These are phyloP conservation scores for Rossbeevera mucosa DNA, from an alignment of 768 basidiomycete genomes.

Conservation along the genomic window DNA sequence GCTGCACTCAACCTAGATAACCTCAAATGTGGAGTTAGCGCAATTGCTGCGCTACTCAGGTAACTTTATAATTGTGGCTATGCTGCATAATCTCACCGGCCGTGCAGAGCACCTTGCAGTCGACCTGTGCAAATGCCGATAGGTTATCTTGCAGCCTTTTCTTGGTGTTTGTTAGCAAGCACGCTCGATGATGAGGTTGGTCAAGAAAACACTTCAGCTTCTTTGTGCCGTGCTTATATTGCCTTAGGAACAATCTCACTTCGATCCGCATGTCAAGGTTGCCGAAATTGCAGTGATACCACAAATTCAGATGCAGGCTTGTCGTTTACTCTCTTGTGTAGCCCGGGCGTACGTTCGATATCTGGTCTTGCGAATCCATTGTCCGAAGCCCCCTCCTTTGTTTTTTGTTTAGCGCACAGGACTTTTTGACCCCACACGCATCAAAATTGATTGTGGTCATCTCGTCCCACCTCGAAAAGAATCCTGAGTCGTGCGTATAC, in stretches of 20 bases:
- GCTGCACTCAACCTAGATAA: constrained; percentile 60
- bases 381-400: background rate
- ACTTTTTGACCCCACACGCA: constrained; percentile 52
- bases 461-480: constrained; percentile 59
- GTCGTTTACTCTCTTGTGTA: constrained; percentile 46
- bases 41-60: constrained; percentile 55
- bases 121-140: constrained; percentile 68
- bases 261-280: constrained; percentile 47
- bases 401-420: constrained; percentile 51
- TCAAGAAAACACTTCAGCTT: background rate
- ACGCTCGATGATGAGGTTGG: constrained; percentile 41
- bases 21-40: constrained; percentile 47
- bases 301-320: constrained; percentile 50
- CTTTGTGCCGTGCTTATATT: constrained; percentile 2
- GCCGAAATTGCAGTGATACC: constrained; percentile 49
- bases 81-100: constrained; percentile 1
- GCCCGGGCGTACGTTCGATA: constrained; percentile 41
- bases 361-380: background rate
- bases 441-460: constrained; percentile 51
- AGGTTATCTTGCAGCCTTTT: constrained; percentile 55
- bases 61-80: constrained; percentile 21
- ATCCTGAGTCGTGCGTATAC: constrained; percentile 41
- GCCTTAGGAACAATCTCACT: constrained; percentile 42
- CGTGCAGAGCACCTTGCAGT: constrained; percentile 44
- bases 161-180: constrained; percentile 45